phyloP scores from a whole-genome alignment of 371 early-diverging fungal species.

The Mucor piriformis region DNA sequence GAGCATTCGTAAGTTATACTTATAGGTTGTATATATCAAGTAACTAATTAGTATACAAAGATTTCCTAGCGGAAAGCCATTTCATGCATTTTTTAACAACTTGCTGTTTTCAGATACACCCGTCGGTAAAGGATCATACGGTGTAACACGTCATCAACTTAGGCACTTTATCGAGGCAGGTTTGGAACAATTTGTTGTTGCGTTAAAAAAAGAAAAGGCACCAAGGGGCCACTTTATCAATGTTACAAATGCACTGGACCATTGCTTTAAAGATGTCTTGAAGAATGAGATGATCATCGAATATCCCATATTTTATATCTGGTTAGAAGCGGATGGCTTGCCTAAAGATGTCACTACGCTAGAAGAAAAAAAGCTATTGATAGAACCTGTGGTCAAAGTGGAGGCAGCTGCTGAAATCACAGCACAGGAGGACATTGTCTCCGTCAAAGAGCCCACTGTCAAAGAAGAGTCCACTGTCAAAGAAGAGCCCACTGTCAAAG shows the following conservation, averaged over 20 bases:
- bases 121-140: constrained; percentile 32
- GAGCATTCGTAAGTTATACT: constrained; percentile 40
- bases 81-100: constrained; percentile 39
- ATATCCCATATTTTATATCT: constrained; percentile 46
- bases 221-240: constrained; percentile 32
- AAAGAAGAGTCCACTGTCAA: neutral
- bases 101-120: constrained; percentile 35
- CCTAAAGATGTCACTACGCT: constrained; percentile 18
- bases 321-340: constrained; percentile 33
- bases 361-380: constrained; percentile 30
- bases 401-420: neutral
- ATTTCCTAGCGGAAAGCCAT: constrained; percentile 24
- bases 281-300: constrained; percentile 42
- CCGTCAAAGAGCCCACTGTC: too few relatives aligned
- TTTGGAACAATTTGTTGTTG: constrained; percentile 34
- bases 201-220: constrained; percentile 40
- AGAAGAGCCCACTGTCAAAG: neutral
- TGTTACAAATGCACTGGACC: constrained; percentile 32
- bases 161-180: constrained; percentile 36
- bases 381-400: neutral
- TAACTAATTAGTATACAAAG: constrained; percentile 6
- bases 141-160: constrained; percentile 37
- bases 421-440: neutral
- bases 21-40: too few relatives aligned
- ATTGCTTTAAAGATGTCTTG: constrained; percentile 23